Evolutionary conservation across 148 eudicot genomes (phyloP).

Genomic region (Gaultheria prostrata): DNA sequence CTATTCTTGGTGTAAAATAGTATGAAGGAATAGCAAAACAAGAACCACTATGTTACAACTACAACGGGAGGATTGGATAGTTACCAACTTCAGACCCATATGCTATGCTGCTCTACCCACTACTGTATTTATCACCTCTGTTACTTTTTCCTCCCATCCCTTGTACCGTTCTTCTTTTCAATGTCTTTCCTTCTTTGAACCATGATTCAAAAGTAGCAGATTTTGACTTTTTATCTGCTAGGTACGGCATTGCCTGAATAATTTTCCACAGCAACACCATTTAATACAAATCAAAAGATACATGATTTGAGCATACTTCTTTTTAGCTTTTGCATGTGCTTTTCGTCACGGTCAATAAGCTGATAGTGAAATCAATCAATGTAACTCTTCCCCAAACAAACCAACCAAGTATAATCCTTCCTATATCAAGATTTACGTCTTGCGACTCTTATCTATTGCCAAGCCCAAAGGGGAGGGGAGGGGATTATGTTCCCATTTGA

Average conservation of each 20-base stretch:
- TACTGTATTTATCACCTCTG: not conserved
- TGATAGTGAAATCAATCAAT: not conserved
- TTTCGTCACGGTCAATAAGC: not conserved
- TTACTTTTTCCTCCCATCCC: constrained; percentile 19
- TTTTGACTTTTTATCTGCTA: not conserved
- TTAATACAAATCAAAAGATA: not conserved
- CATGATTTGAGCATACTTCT: constrained; percentile 8
- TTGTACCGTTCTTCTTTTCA: constrained; percentile 10
- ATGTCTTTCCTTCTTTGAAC: not conserved
- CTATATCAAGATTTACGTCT: not conserved
- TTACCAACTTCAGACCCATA: constrained; percentile 8
- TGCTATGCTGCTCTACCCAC: constrained; percentile 11
- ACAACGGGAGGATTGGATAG: not conserved
- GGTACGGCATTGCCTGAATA: constrained; percentile 5
- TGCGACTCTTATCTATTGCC: not conserved
- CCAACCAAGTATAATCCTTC: not conserved
- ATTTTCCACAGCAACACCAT: constrained; percentile 2
- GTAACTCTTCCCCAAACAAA: not conserved
- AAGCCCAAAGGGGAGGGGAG: not conserved
- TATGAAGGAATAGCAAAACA: constrained; percentile 9
- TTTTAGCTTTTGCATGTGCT: not conserved
- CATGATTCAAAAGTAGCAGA: constrained; percentile 6
- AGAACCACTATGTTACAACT: not conserved
- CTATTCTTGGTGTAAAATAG: not conserved
- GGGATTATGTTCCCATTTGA: not conserved